Evolutionary conservation across 805 yeast genomes (phyloP), one percentile per base, ranked within the genome.

Genomic region (Hanseniaspora jakobsenii): DNA sequence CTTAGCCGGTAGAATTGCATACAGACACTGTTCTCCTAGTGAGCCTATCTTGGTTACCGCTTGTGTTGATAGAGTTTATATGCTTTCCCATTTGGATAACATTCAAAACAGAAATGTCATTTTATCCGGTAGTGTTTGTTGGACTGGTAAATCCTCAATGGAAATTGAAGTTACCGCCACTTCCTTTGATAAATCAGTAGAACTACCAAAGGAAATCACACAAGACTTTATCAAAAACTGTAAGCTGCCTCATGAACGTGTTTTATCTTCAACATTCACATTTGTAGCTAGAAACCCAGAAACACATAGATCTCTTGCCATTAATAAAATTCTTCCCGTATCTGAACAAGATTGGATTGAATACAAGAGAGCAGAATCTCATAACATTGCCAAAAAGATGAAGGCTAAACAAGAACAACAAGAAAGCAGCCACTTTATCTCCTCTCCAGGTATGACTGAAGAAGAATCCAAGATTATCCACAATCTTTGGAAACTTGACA

Each of bases 41-140:
- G 86, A 82, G 58, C 96, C 97, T 9, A 85, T 86, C 61, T 81
- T 87, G 58, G 97, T 87, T 34, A 87, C 97, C 8, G 96, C 96
- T 1, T 78, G 91, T 22, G 95, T 87, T 22, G 96, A 89, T 63
- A 68, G 95, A 51, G 84, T 87, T 52, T 81, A 82, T 58, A 77
- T 87, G 75, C 75, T 85, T 48, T 81, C 81, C 61, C 78, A 85
- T 53, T 73, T 86, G 32, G 94, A 85, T 55, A 84, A 79, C 54
- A 75, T 86, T 49, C 67, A 70, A 46, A 73, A 76, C 50, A 79
- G 72, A 62, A 84, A 85, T 62, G 78, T 89, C 53, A 71, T 85
- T 23, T 64, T 87, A 49, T 86, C 91, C 24, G 97, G 97, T n/a
- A 70, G 78, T 41, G 95, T 86, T 34, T 78, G 93, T 7, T 87